phyloP scores from a whole-genome alignment of 108 stramenopile genomes.

The Cyclotella sp. region DNA sequence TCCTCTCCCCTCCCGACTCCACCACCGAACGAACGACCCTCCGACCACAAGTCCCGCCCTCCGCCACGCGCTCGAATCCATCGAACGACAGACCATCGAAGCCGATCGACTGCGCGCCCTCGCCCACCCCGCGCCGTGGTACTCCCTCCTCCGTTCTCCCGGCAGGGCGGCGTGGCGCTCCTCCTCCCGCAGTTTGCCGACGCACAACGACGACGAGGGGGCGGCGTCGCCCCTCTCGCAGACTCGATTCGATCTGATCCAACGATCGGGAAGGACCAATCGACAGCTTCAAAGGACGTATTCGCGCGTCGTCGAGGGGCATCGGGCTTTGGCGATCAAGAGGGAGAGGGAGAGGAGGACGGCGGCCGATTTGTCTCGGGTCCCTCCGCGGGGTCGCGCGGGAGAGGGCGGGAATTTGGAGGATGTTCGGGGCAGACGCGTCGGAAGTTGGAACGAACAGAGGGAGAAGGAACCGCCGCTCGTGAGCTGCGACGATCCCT shows the following conservation, averaged over 20 bases:
- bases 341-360: constrained; percentile 46
- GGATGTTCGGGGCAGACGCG: constrained; percentile 24
- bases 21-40: too few species aligned
- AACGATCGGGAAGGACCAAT: constrained; percentile 29
- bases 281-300: constrained; percentile 46
- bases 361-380: constrained; percentile 26
- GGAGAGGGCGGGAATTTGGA: constrained; percentile 21
- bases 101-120: constrained; percentile 13
- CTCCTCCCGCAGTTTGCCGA: constrained; percentile 42
- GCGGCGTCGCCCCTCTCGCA: constrained; percentile 20
- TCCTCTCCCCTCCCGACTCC: too few species aligned
- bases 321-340: constrained; percentile 23
- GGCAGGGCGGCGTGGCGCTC: constrained; percentile 80
- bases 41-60: too few species aligned
- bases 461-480: neutral
- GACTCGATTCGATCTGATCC: constrained; percentile 47
- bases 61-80: constrained; percentile 30
- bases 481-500: constrained; percentile 35
- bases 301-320: constrained; percentile 26
- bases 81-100: constrained; percentile 30
- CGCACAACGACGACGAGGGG: neutral
- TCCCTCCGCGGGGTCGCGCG: neutral
- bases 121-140: constrained; percentile 65
- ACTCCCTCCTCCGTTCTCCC: constrained; percentile 55
- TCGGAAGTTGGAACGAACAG: constrained; percentile 39